phyloP scores from a whole-genome alignment of 805 yeast species.

The Zygotorulaspora danielsina region DNA sequence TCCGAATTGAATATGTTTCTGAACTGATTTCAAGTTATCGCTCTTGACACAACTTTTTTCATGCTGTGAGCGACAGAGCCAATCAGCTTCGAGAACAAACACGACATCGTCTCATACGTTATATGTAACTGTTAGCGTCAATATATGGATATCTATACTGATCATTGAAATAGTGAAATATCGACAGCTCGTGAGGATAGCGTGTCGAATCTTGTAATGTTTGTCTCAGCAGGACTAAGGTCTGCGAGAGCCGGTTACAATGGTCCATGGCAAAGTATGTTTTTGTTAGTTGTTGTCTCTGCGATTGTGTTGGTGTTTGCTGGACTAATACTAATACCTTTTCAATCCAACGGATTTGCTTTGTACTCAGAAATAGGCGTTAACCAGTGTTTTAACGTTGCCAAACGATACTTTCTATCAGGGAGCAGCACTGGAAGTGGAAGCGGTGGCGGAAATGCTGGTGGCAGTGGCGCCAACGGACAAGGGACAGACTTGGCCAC shows the following conservation, averaged over 20 bases:
- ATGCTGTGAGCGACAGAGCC: neutral
- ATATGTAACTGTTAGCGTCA: no score
- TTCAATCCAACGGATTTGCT: slow-evolving; percentile 6
- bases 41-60: neutral
- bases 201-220: no score
- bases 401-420: slow-evolving; percentile 22
- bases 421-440: slow-evolving; percentile 10
- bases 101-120: neutral
- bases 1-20: no score
- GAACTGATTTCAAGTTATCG: neutral
- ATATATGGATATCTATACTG: neutral
- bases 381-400: slow-evolving; percentile 10
- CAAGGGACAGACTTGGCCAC: slow-evolving; percentile 5
- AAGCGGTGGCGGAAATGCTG: slow-evolving; percentile 4
- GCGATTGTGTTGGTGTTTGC: slow-evolving; percentile 12
- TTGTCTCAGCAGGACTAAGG: slow-evolving; percentile 17
- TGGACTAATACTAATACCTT: slow-evolving; percentile 21
- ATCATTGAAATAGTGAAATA: no score
- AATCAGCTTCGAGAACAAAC: neutral
- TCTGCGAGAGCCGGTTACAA: slow-evolving; percentile 10
- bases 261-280: slow-evolving; percentile 25
- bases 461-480: slow-evolving; percentile 2
- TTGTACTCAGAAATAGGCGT: slow-evolving; percentile 4
- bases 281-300: slow-evolving; percentile 12
- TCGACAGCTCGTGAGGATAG: no score